These are phyloP conservation scores for Canavalia gladiata DNA, from an alignment of 306 rosid species.

Conservation along the genomic window DNA sequence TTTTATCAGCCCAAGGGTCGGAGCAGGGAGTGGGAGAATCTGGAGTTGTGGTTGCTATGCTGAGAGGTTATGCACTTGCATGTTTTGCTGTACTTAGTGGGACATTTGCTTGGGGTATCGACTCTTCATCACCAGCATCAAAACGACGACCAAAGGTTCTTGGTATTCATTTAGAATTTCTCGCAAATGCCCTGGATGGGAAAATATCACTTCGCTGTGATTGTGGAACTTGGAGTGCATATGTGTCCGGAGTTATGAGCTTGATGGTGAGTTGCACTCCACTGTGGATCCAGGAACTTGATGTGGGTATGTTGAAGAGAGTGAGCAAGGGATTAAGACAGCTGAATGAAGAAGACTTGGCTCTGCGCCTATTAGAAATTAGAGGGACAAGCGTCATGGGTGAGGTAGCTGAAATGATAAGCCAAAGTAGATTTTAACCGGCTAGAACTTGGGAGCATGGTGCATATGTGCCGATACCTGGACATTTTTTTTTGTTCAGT, in stretches of 20 bases:
- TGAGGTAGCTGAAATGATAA: slow-evolving; percentile 86
- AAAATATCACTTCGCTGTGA: slow-evolving; percentile 85
- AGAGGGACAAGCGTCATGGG: slow-evolving; percentile 84
- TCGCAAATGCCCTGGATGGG: slow-evolving; percentile 88
- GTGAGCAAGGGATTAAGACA: slow-evolving; percentile 79
- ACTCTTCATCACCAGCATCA: slow-evolving; percentile 76
- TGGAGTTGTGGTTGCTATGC: slow-evolving; percentile 81
- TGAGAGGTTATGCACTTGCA: slow-evolving; percentile 91
- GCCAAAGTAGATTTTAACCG: slow-evolving; percentile 53
- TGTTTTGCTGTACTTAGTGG: slow-evolving; percentile 83
- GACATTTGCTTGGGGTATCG: slow-evolving; percentile 89
- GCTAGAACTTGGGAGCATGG: slow-evolving; percentile 38
- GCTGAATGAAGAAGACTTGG: slow-evolving; percentile 87
- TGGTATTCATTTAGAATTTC: slow-evolving; percentile 78
- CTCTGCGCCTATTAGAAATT: slow-evolving; percentile 74
- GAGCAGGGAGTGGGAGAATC: slow-evolving; percentile 67
- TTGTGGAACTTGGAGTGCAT: slow-evolving; percentile 85
- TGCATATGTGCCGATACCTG: slow-evolving; percentile 32
- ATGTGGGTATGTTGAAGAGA: slow-evolving; percentile 76
- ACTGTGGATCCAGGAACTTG: slow-evolving; percentile 83
- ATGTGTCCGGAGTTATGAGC: slow-evolving; percentile 76
- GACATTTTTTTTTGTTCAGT: background rate
- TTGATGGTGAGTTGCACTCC: slow-evolving; percentile 84
- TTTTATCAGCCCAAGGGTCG: slow-evolving; percentile 73
- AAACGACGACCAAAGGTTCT: slow-evolving; percentile 80